These are phyloP conservation scores for Fomitopsis schrenkii DNA, from an alignment of 1,284 basidiomycete genomes.

Conservation along the genomic window DNA sequence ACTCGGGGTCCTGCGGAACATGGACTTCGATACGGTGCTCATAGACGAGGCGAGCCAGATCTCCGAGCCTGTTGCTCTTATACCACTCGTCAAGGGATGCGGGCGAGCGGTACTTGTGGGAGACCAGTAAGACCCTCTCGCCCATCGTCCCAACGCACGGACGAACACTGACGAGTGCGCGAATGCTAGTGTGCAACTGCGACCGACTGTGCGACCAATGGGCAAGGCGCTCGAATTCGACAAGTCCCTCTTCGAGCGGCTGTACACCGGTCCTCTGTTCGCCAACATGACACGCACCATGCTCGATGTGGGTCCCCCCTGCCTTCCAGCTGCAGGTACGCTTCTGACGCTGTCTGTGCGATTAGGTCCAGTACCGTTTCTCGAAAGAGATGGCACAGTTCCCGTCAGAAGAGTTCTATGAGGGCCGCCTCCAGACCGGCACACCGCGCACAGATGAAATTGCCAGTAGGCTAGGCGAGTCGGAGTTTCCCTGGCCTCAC, in stretches of 20 bases:
- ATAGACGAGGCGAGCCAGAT: slow-evolving; percentile 69
- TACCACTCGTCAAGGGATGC: slow-evolving; percentile 62
- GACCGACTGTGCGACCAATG: slow-evolving; percentile 57
- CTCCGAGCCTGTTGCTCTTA: slow-evolving; percentile 57
- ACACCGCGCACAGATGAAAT: slow-evolving; percentile 35
- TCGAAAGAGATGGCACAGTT: slow-evolving; percentile 52
- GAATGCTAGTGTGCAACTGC: slow-evolving; percentile 50
- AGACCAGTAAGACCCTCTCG: slow-evolving; percentile 49
- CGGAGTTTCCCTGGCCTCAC: slow-evolving; percentile 55
- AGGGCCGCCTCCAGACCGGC: slow-evolving; percentile 46
- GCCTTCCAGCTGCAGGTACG: background rate
- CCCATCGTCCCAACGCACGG: background rate
- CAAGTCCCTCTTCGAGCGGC: slow-evolving; percentile 54
- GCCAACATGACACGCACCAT: slow-evolving; percentile 48
- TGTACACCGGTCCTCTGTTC: slow-evolving; percentile 40
- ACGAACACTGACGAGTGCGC: too few species aligned
- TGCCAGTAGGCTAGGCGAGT: slow-evolving; percentile 34
- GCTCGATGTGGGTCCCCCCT: slow-evolving; percentile 35
- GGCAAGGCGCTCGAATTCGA: slow-evolving; percentile 53
- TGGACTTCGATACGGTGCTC: slow-evolving; percentile 55
- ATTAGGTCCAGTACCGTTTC: slow-evolving; percentile 60
- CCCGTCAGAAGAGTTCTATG: slow-evolving; percentile 59
- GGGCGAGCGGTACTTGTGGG: slow-evolving; percentile 55
- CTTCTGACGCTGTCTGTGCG: background rate
- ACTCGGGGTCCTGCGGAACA: slow-evolving; percentile 49